A percentile compares a stretch with the other conserved stretches of the same genome.
phyloP scores from a whole-genome alignment of 2,329 filamentous ascomycete genomes.

The Hypocrella siamensis region DNA sequence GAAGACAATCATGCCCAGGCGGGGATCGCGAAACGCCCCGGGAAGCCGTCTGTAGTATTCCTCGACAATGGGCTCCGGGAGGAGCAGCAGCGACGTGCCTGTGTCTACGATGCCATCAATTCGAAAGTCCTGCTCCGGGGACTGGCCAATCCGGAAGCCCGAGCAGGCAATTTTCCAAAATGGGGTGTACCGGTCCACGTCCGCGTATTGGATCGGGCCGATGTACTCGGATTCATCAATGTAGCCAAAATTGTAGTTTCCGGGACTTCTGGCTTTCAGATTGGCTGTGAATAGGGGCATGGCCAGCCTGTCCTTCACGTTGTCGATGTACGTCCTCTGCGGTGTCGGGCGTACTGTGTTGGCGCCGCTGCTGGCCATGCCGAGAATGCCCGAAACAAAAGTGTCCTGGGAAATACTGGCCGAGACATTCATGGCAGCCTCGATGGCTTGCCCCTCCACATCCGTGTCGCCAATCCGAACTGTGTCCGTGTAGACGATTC shows the following conservation, averaged over 20 bases:
- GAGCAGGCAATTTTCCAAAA: conserved; percentile 47
- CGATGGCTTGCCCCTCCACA: conserved; percentile 46
- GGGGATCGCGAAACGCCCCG: conserved; percentile 28
- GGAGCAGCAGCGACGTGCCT: conserved; percentile 50
- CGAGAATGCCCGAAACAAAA: conserved; percentile 20
- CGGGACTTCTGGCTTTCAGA: conserved; percentile 14
- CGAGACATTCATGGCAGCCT: conserved; percentile 46
- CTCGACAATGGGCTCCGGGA: conserved; percentile 34
- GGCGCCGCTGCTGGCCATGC: conserved; percentile 14
- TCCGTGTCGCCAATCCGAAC: conserved; percentile 45
- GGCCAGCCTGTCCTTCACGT: conserved; percentile 13
- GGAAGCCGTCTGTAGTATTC: conserved; percentile 44
- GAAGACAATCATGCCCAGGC: conserved; percentile 40
- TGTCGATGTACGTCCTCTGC: conserved; percentile 20
- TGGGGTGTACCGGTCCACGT: conserved; percentile 33
- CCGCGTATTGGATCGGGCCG: conserved; percentile 38
- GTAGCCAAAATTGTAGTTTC: conserved; percentile 26
- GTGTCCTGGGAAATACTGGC: conserved; percentile 16
- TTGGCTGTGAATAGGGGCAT: conserved; percentile 22
- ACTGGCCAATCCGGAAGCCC: conserved; percentile 36
- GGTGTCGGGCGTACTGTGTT: conserved; percentile 17
- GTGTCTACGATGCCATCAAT: conserved; percentile 49
- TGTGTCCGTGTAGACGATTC: conserved; percentile 49
- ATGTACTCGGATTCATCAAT: conserved; percentile 41
- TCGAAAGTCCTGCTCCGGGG: conserved; percentile 3